Evolutionary conservation across 192 early-diverging fungal species (phyloP), one percentile per base, ranked within the genome.

Genomic region (Umbelopsis vinacea): DNA sequence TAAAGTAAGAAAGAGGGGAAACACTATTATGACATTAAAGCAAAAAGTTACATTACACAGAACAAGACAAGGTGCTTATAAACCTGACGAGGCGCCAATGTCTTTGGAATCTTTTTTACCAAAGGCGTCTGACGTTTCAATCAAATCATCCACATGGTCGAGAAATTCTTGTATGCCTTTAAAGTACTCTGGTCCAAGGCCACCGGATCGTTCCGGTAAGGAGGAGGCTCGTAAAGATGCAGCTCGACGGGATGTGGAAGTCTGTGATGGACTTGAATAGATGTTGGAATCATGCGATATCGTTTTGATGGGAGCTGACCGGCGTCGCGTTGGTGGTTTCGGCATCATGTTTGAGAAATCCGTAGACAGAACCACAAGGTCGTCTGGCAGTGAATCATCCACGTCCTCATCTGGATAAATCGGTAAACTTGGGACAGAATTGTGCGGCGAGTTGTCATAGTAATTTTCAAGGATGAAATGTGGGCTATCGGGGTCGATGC

Each of bases 111-210:
- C 57, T 33, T 63, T 68, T 46, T 68, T 45, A 29, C 38, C 66
- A 57, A 75, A 75, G 33, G 68, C 68, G 40, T 48, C 52, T 6
- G 71, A 46, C 4, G 71, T 66, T 53, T 81, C 72, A 48, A 81
- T 74, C 33, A 81, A 46, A 48, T 76, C 72, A 71, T 81, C 79
- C 5, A 76, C 71, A 33, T 74, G 68, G 46, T 76, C 75, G 43
- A 81, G 57, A 68, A 81, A 81, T 55, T 70, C 46, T 14, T 76
- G 79, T 11, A 81, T 66, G 14, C 75, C 71, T 52, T 70, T 52
- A 66, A 81, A 81, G 46, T 81, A 81, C 21, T 76, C 79, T 19
- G 68, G 79, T 9, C 75, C 78, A 21, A 80, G 43, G 21, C 47
- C 57, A 46, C 46, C 29, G 15, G 71, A 63, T 29, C 33, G 57